A percentile compares a stretch with the other conserved stretches of the same genome.
phyloP scores from a whole-genome alignment of 2,329 filamentous ascomycete species.

The Sordariomycetes sp. region DNA sequence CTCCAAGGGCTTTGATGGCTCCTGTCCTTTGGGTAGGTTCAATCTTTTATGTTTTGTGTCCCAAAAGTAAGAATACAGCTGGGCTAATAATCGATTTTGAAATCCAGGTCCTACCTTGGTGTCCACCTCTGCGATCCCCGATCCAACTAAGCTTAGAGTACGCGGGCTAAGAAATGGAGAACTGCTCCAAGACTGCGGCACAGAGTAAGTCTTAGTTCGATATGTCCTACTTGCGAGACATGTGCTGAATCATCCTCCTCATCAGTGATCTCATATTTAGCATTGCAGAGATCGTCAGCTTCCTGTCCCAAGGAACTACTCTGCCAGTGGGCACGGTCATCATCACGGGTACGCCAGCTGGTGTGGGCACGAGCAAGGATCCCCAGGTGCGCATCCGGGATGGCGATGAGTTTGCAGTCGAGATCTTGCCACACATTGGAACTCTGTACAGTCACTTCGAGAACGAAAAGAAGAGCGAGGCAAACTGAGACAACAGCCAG shows the following conservation, averaged over 20 bases:
- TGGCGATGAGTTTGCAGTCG: slow-evolving; percentile 32
- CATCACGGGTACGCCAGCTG: slow-evolving; percentile 32
- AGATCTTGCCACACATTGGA: slow-evolving; percentile 31
- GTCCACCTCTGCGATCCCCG: slow-evolving; percentile 28
- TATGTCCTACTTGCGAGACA: slow-evolving; percentile 18
- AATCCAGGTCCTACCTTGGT: slow-evolving; percentile 36
- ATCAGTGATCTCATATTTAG: slow-evolving; percentile 43
- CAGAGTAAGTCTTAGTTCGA: slow-evolving; percentile 14
- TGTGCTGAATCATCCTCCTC: slow-evolving; percentile 16
- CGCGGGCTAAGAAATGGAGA: slow-evolving; percentile 39
- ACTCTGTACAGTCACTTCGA: slow-evolving; percentile 28
- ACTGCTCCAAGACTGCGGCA: slow-evolving; percentile 35
- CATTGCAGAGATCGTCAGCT: slow-evolving; percentile 33
- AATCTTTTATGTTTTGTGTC: neutral
- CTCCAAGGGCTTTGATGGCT: slow-evolving; percentile 48
- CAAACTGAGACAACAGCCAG: too few relatives aligned
- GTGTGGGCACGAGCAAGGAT: slow-evolving; percentile 26
- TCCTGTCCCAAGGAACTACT: slow-evolving; percentile 32
- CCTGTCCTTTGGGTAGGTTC: slow-evolving; percentile 32
- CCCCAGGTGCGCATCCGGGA: slow-evolving; percentile 26
- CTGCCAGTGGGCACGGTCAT: slow-evolving; percentile 30
- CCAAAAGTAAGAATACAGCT: too few relatives aligned
- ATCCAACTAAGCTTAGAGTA: slow-evolving; percentile 29
- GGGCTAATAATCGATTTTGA: neutral
- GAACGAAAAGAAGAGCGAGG: too few relatives aligned